phyloP scores from a whole-genome alignment of 2,329 filamentous ascomycete species.

The Fusarium newnesense region DNA sequence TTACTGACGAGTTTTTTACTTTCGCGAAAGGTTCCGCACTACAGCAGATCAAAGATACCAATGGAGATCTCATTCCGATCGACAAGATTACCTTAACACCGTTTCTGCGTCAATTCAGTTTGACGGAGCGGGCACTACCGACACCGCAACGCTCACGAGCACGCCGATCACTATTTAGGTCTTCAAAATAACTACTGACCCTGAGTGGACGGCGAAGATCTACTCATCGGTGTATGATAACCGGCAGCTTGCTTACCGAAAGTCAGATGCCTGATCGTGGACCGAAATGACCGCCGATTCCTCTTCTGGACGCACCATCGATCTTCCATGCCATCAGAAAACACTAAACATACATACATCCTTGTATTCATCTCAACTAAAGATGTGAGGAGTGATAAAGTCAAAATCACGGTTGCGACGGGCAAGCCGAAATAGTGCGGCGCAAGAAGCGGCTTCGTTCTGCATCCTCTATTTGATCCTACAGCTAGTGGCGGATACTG shows the following conservation, averaged over 20 bases:
- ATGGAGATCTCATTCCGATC: neutral
- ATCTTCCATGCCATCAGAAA: conserved; percentile 10
- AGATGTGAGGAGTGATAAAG: neutral
- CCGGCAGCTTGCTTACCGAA: conserved; percentile 22
- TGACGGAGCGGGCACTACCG: conserved; percentile 6
- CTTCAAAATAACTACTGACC: conserved; percentile 4
- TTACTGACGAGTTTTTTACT: conserved; percentile 2
- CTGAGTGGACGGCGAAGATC: neutral
- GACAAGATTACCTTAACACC: neutral
- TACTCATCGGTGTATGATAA: conserved; percentile 2
- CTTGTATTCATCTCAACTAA: conserved; percentile 18
- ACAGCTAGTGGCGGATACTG: conserved; percentile 4
- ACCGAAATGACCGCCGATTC: conserved; percentile 1
- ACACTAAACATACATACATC: neutral
- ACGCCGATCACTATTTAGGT: conserved; percentile 18
- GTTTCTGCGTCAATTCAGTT: neutral
- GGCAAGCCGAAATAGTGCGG: neutral
- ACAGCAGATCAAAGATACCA: conserved; percentile 17
- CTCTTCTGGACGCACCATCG: neutral
- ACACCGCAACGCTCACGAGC: conserved; percentile 8
- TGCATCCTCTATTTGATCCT: neutral
- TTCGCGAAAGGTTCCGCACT: conserved; percentile 17
- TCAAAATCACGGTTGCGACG: neutral
- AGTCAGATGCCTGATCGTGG: conserved; percentile 1
- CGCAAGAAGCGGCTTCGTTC: conserved; percentile 21